phyloP scores from a whole-genome alignment of 148 eudicot genomes.

The Euryodendron excelsum region DNA sequence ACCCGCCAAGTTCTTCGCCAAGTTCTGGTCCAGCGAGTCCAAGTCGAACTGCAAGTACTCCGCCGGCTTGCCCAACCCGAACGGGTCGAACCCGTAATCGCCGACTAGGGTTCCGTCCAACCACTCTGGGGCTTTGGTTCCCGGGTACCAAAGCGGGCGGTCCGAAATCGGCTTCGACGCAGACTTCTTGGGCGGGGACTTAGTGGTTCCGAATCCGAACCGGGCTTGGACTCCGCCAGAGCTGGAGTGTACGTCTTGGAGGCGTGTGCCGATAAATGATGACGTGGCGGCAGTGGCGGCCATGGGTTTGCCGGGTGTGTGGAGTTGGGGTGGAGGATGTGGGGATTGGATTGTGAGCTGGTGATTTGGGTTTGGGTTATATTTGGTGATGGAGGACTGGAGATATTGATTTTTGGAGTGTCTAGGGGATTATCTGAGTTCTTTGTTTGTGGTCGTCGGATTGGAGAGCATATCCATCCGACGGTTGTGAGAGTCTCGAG shows the following conservation, averaged over 20 bases:
- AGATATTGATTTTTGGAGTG: slow-evolving; percentile 31
- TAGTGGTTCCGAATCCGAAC: slow-evolving; percentile 71
- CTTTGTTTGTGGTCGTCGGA: slow-evolving; percentile 46
- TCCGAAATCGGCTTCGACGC: slow-evolving; percentile 34
- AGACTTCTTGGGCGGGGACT: slow-evolving; percentile 49
- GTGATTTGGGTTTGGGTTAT: neutral
- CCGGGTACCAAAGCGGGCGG: slow-evolving; percentile 92
- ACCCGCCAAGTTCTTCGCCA: slow-evolving; percentile 80
- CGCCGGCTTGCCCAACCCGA: slow-evolving; percentile 87
- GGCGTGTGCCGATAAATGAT: slow-evolving; percentile 75
- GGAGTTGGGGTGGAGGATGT: slow-evolving; percentile 11
- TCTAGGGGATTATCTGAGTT: slow-evolving; percentile 37
- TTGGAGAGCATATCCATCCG: slow-evolving; percentile 59
- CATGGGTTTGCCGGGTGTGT: slow-evolving; percentile 27
- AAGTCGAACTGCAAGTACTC: slow-evolving; percentile 85
- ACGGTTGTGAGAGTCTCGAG: slow-evolving; percentile 41
- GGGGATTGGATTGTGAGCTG: slow-evolving; percentile 7
- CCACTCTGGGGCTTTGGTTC: slow-evolving; percentile 76
- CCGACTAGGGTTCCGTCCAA: slow-evolving; percentile 76
- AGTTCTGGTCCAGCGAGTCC: slow-evolving; percentile 86
- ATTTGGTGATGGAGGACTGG: slow-evolving; percentile 23
- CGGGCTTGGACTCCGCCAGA: slow-evolving; percentile 61
- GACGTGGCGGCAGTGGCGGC: slow-evolving; percentile 74
- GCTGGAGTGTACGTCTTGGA: slow-evolving; percentile 40
- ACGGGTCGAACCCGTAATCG: slow-evolving; percentile 93